Evolutionary conservation across 2,329 filamentous ascomycete species (phyloP), one percentile per base, ranked within the genome.

Genomic region (Penicillium sp.): DNA sequence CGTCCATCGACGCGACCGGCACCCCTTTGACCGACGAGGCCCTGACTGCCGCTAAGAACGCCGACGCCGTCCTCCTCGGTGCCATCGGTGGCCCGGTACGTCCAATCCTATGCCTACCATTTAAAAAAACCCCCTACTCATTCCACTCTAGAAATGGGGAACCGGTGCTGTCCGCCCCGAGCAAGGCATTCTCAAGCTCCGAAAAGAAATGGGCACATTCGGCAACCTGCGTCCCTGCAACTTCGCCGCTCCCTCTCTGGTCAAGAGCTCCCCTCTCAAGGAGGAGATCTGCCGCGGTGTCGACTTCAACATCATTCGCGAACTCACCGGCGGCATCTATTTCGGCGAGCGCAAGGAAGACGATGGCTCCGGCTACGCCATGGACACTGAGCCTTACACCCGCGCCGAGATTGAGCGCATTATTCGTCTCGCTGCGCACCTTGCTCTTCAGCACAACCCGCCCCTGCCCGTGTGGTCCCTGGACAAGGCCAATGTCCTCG

Each of bases 401-500:
- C 83, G 88, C 38, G 72, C 81, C 47, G 94, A 97, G 80, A 87
- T 97, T 58, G 90, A 95, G 82, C 86, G 93, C 47, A 85, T 97
- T 62, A 89, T 88, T 9, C 82, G 92, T 36, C 81, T 96, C 39
- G 92, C 87, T 2, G 93, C 85, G 6, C 85, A 87, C 75, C 80
- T 97, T 24, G 93, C 93, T 3, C 80, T 92, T 48, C 86, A 87
- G 45, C 83, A 87, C 62, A 80, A 87, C 71, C 89, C 89, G 1
- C 89, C 89, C 1, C 80, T 86, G 34, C 87, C 87, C 50, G 90
- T 96, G 43, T 90, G 85, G 86, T 90, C 85, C 69, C 77, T 96
- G 67, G 94, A 97, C 76, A 97, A 97, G 85, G 94, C 93, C 51
- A 97, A 97, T 69, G 93, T 97, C 46, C 82, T 97, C 59, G 93